Conservation (phyloP, 1,284 basidiomycete genomes). For the Trametes pubescens region DNA sequence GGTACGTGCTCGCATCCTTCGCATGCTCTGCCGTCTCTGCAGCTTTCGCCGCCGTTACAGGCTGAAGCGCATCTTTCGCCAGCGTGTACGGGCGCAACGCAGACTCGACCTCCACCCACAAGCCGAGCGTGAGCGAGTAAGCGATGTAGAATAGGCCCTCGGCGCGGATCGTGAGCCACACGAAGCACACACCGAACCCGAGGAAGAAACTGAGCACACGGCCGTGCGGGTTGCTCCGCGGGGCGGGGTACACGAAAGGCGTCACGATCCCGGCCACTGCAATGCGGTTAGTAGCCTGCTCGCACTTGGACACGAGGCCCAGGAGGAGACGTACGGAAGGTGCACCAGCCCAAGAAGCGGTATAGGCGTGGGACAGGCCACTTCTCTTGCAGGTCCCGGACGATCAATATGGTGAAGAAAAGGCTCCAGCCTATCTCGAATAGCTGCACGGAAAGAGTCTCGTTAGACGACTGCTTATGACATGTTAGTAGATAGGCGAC, state of each 20-base stretch:
- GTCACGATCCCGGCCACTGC: slow-evolving; percentile 57
- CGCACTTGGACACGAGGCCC: not conserved
- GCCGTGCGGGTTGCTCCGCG: slow-evolving; percentile 50
- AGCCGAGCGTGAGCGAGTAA: slow-evolving; percentile 68
- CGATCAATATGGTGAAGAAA: slow-evolving; percentile 26
- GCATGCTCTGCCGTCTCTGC: not conserved
- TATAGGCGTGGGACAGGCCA: slow-evolving; percentile 19
- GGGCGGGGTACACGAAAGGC: slow-evolving; percentile 54
- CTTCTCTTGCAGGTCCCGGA: slow-evolving; percentile 29
- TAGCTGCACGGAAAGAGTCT: slow-evolving; percentile 10
- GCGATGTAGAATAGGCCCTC: slow-evolving; percentile 84
- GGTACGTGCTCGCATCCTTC: slow-evolving; percentile 44
- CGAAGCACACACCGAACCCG: slow-evolving; percentile 80
- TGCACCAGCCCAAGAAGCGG: slow-evolving; percentile 62
- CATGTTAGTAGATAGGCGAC: not conserved
- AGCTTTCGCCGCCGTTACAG: slow-evolving; percentile 5
- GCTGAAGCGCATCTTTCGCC: not conserved
- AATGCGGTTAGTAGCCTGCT: slow-evolving; percentile 8
- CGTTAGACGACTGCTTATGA: too few species aligned
- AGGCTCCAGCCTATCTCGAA: slow-evolving; percentile 26
- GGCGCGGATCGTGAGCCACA: slow-evolving; percentile 84
- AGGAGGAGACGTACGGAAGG: slow-evolving; percentile 59
- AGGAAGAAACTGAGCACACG: slow-evolving; percentile 71
- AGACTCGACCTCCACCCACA: slow-evolving; percentile 79
- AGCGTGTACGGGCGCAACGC: slow-evolving; percentile 43